A percentile compares a stretch with the other conserved stretches of the same genome.
Conservation (phyloP, 768 basidiomycete species). For the Hygrophorus pudorinus region DNA sequence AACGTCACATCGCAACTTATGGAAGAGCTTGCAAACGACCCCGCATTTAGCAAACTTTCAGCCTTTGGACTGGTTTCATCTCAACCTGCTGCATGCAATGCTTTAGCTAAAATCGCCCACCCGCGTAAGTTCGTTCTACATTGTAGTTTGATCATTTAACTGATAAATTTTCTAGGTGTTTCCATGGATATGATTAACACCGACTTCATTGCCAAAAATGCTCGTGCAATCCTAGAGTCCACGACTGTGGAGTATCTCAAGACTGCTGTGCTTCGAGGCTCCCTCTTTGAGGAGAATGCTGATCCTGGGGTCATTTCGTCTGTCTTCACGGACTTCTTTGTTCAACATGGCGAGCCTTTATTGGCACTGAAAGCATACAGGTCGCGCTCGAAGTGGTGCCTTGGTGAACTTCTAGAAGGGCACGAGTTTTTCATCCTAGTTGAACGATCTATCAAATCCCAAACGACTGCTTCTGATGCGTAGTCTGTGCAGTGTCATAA, state of each 20-base stretch:
- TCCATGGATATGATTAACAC: slow-evolving; percentile 7
- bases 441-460: too few species aligned
- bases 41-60: slow-evolving; percentile 13
- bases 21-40: slow-evolving; percentile 11
- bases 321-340: too few species aligned
- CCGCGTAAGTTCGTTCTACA: slow-evolving; percentile 10
- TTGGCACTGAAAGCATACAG: too few species aligned
- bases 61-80: slow-evolving; percentile 23
- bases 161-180: background rate
- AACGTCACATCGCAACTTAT: slow-evolving; percentile 20
- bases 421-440: slow-evolving; percentile 21
- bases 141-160: background rate
- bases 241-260: slow-evolving; percentile 18
- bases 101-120: slow-evolving; percentile 20
- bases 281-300: slow-evolving; percentile 13
- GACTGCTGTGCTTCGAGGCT: slow-evolving; percentile 13
- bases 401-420: slow-evolving; percentile 20
- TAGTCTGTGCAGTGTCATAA: too few species aligned
- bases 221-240: slow-evolving; percentile 3
- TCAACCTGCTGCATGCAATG: slow-evolving; percentile 19
- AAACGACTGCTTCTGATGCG: too few species aligned
- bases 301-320: slow-evolving; percentile 15
- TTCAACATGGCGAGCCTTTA: too few species aligned
- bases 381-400: slow-evolving; percentile 10
- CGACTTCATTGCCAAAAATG: slow-evolving; percentile 9